phyloP scores from a whole-genome alignment of 2,329 filamentous ascomycete species.

The Triangularia verruculosa region DNA sequence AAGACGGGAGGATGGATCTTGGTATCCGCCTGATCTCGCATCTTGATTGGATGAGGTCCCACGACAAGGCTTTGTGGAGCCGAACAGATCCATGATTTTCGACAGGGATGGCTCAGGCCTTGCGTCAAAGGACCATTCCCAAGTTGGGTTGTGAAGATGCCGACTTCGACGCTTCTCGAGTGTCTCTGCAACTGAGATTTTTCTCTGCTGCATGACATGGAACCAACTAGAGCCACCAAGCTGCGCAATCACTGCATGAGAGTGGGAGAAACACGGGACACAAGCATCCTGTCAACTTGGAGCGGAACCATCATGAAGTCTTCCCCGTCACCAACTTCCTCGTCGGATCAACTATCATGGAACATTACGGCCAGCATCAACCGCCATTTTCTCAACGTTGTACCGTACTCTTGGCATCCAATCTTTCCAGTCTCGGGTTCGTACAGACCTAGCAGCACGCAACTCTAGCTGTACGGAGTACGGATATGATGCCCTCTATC shows the following conservation, averaged over 20 bases:
- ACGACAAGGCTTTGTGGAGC: not conserved
- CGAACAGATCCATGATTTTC: not conserved
- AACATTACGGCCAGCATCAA: not conserved
- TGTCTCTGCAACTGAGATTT: not conserved
- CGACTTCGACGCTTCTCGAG: not conserved
- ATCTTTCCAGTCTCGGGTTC: not conserved
- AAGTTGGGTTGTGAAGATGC: not conserved
- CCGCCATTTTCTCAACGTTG: not conserved
- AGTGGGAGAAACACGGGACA: not conserved
- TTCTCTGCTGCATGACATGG: not conserved
- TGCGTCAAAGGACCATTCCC: too few species aligned
- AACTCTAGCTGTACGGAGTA: not conserved
- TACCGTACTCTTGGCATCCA: not conserved
- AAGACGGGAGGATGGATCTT: not conserved
- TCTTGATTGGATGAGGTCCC: not conserved
- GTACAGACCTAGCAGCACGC: not conserved
- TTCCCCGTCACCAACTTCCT: not conserved
- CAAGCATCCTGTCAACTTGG: not conserved
- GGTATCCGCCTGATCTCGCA: not conserved
- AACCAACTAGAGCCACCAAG: not conserved
- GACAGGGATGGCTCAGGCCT: not conserved
- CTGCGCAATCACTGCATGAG: not conserved
- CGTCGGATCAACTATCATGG: not conserved
- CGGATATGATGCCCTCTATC: not conserved
- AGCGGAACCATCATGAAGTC: not conserved